Evolutionary conservation across 805 yeast species (phyloP), one percentile per base, ranked within the genome.

Genomic region (Starmerella tilneyi): DNA sequence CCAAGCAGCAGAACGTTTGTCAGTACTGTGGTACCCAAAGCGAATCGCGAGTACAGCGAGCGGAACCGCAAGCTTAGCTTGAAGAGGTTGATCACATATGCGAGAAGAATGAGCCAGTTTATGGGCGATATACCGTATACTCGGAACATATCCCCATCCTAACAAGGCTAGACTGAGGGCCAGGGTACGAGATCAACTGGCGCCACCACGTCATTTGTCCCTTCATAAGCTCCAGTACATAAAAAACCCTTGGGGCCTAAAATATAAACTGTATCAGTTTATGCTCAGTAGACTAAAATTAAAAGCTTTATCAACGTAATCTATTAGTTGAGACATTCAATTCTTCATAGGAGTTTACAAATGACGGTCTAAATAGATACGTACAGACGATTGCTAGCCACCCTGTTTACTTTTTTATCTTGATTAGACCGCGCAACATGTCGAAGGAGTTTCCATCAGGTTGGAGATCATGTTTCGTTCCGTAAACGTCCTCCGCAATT

Each of bases 371-470:
- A 15, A 11, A 11, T 16, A 13, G 7, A 29, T 11, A 13, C n/a
- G 32, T 16, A 15, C n/a, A 29, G 8, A n/a, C n/a, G n/a, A n/a
- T n/a, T n/a, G n/a, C n/a, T n/a, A n/a, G n/a, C n/a, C n/a, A n/a
- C n/a, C n/a, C 9, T 35, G 28, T 21, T 40, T 22, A 30, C n/a
- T 13, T 22, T 27, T 44, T 44, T 8, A 33, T 15, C n/a, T 29
- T 81, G 15, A 89, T 81, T 52, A 92, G 68, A 0, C 97, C 97
- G 54, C 74, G 81, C 67, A 92, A 82, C 72, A 92, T 88, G 61
- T 92, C 97, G 58, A 92, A 92, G 3, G 96, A 84, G 60, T 92
- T 92, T 1, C 99, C 98, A 63, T 92, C 98, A 0, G 99, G 97
- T 61, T 88, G 96, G 38, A 92, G 65, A 54, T 84, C 81, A 52